A percentile compares a stretch with the other conserved stretches of the same genome.
These are phyloP conservation scores for Gentiana straminea DNA, from an alignment of 257 asterid genomes.

Conservation along the genomic window DNA sequence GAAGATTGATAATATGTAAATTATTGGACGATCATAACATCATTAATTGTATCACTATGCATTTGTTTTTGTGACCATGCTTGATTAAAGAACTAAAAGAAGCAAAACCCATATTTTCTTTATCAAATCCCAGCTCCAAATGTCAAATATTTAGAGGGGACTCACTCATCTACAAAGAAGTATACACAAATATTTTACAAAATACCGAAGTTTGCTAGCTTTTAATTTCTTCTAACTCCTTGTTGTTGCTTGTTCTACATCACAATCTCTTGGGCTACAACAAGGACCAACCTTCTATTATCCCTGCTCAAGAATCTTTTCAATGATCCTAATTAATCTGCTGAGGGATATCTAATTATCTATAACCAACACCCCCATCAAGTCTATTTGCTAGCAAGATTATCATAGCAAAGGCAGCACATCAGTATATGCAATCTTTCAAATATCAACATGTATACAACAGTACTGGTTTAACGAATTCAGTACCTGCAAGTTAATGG, in stretches of 20 bases:
- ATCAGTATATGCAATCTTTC: no score
- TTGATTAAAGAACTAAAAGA: background rate
- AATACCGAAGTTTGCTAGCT: no score
- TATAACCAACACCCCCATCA: slow-evolving; percentile 28
- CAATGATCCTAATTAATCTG: slow-evolving; percentile 39
- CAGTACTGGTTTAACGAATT: slow-evolving; percentile 4
- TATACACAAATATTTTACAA: background rate
- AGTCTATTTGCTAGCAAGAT: slow-evolving; percentile 17
- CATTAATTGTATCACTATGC: no score
- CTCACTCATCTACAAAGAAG: no score
- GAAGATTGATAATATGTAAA: no score
- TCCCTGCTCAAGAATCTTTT: slow-evolving; percentile 70
- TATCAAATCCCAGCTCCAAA: no score
- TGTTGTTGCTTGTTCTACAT: slow-evolving; percentile 42
- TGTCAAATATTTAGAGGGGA: no score
- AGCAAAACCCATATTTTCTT: background rate
- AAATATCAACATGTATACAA: background rate
- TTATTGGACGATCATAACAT: no score
- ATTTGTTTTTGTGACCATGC: no score
- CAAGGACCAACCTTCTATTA: slow-evolving; percentile 42
- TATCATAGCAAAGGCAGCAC: no score
- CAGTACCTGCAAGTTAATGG: slow-evolving; percentile 76
- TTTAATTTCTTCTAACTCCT: background rate
- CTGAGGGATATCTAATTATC: slow-evolving; percentile 33
- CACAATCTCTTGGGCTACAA: slow-evolving; percentile 35